Evolutionary conservation across 148 eudicot species (phyloP), one percentile per base, ranked within the genome.

Genomic region (Dianthus caryophyllus): DNA sequence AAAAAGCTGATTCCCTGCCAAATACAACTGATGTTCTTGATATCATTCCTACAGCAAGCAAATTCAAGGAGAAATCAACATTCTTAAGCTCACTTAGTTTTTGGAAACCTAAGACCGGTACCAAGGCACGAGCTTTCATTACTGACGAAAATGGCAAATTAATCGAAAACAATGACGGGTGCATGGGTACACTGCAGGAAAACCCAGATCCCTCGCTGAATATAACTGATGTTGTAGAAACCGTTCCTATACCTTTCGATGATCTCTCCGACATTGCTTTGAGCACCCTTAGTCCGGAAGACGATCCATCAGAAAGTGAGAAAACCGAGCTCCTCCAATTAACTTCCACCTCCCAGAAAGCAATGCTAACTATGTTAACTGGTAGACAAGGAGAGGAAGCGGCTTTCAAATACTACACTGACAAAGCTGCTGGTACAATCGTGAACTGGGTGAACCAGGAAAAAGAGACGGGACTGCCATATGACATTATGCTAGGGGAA

Each of bases 401-500:
- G 49, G 98, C 98, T 54, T 93, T 57, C 74, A 67, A 73, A 53
- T 86, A 89, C 70, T 89, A 84, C 16, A 25, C 57, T 25, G 77
- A 69, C 1, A 78, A 83, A 74, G 47, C 67, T 36, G 89, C 76
- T 27, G 71, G 67, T 6, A 21, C 27, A 18, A 41, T 21, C 39
- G 91, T 87, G 64, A 87, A 71, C 38, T 93, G 98, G 98, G 91
- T 89, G 25, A 93, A 89, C 60, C 77, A 83, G 77, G 74, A 79
- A 38, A 74, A 60, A 0, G 98, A 93, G 80, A 81, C 91, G 2
- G 96, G 96, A 20, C 70, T 93, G 41, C 96, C 96, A 0, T 93
- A 83, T 67, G 98, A 93, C 72, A 78, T 93, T 68, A 71, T 80
- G 9, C 25, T 87, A 2, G 89, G 76, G 36, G 79, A 87, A 16